phyloP scores from a whole-genome alignment of 2,329 filamentous ascomycete genomes.

The Colletotrichum spaethianum region DNA sequence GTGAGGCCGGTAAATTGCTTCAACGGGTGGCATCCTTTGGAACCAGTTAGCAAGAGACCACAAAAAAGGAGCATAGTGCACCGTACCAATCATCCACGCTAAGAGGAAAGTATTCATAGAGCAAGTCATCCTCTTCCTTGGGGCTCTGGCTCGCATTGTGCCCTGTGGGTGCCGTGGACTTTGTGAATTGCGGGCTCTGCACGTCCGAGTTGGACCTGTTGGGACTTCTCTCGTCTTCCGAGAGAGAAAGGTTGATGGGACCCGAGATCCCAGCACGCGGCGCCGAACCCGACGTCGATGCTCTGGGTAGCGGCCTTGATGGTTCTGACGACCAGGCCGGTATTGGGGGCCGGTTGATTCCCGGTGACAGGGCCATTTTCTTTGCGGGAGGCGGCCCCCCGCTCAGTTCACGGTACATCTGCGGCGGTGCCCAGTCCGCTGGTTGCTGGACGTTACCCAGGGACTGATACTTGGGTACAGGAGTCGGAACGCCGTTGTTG shows the following conservation, averaged over 20 bases:
- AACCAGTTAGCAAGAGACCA: slow-evolving; percentile 41
- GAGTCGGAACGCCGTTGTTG: slow-evolving; percentile 38
- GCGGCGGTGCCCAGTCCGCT: slow-evolving; percentile 62
- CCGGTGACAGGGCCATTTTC: slow-evolving; percentile 67
- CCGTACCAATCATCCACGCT: slow-evolving; percentile 87
- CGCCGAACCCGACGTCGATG: slow-evolving; percentile 19
- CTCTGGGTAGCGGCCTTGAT: slow-evolving; percentile 36
- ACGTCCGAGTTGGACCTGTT: slow-evolving; percentile 65
- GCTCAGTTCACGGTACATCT: slow-evolving; percentile 52
- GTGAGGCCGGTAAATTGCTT: slow-evolving; percentile 91
- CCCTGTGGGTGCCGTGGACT: slow-evolving; percentile 51
- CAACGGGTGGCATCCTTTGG: slow-evolving; percentile 85
- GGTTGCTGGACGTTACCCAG: slow-evolving; percentile 54
- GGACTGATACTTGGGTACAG: slow-evolving; percentile 47
- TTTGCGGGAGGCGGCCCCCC: slow-evolving; percentile 65
- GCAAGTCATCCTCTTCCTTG: slow-evolving; percentile 82
- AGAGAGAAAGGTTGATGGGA: slow-evolving; percentile 69
- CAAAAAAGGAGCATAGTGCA: neutral
- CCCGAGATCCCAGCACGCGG: slow-evolving; percentile 47
- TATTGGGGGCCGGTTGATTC: slow-evolving; percentile 65
- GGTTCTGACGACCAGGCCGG: slow-evolving; percentile 63
- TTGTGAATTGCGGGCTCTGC: slow-evolving; percentile 65
- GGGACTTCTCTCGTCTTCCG: slow-evolving; percentile 72
- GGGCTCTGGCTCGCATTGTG: slow-evolving; percentile 69
- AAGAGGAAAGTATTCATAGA: slow-evolving; percentile 96